Conservation (phyloP, 768 basidiomycete species). For the Trametes cingulata region DNA sequence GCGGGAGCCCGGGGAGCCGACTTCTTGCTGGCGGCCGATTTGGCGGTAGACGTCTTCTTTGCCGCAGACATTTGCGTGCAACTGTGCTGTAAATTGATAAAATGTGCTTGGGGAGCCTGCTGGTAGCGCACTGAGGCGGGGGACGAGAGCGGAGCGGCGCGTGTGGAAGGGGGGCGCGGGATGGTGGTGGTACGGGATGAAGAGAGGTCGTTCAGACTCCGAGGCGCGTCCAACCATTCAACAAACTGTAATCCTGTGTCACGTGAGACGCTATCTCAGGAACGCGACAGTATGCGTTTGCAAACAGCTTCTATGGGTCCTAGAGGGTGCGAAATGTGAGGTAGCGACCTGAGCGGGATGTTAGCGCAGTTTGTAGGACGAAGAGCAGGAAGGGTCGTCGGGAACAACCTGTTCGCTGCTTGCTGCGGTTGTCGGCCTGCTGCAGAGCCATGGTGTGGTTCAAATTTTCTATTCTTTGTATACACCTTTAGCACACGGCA, state of each 20-base stretch:
- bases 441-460: constrained; percentile 11
- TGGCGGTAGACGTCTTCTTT: constrained; percentile 46
- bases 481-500: not conserved
- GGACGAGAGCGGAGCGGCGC: constrained; percentile 23
- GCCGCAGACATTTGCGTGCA: constrained; percentile 38
- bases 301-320: not conserved
- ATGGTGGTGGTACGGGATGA: constrained; percentile 50
- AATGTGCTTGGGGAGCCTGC: constrained; percentile 11
- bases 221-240: constrained; percentile 36
- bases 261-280: constrained; percentile 32
- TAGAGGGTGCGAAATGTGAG: constrained; percentile 1
- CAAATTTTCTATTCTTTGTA: constrained; percentile 4
- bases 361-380: constrained; percentile 4
- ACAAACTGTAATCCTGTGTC: constrained; percentile 37
- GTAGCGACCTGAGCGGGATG: not conserved
- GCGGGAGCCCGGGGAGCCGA: constrained; percentile 39
- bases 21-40: constrained; percentile 48
- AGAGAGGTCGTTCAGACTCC: constrained; percentile 36
- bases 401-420: constrained; percentile 5
- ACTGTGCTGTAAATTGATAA: constrained; percentile 34
- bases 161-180: constrained; percentile 33
- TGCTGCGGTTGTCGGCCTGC: constrained; percentile 10
- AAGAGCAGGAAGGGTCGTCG: constrained; percentile 3
- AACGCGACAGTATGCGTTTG: constrained; percentile 19
- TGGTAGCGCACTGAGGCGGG: constrained; percentile 24